Conservation (phyloP, 495 filamentous ascomycete species). For the Lepraria neglecta region DNA sequence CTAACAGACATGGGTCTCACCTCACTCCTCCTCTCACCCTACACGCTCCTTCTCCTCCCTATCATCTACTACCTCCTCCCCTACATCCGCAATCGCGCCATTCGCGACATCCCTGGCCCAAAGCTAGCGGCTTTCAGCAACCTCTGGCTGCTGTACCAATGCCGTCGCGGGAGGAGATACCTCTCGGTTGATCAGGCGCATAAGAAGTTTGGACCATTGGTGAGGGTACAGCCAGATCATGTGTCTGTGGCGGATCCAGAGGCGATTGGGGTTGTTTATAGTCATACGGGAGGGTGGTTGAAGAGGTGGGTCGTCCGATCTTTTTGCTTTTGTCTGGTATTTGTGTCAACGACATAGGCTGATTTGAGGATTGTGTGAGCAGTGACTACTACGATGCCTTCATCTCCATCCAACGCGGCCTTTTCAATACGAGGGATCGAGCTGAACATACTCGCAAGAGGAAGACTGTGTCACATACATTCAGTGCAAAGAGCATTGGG, state of each 20-base stretch:
- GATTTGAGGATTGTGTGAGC: too few relatives aligned
- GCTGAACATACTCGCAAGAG: conserved; percentile 82
- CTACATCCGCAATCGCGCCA: conserved; percentile 58
- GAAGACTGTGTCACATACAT: conserved; percentile 83
- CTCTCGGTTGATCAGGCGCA: conserved; percentile 63
- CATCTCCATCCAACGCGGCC: conserved; percentile 74
- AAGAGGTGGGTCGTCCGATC: conserved; percentile 49
- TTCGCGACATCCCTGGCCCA: conserved; percentile 62
- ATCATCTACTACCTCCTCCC: conserved; percentile 61
- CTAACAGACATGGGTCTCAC: conserved; percentile 28
- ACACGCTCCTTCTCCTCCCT: conserved; percentile 47
- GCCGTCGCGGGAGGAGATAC: conserved; percentile 61
- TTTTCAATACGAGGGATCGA: conserved; percentile 87
- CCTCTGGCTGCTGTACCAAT: conserved; percentile 67
- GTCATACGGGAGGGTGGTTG: conserved; percentile 66
- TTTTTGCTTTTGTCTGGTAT: not conserved
- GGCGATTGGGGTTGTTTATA: conserved; percentile 53
- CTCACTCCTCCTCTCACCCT: conserved; percentile 52
- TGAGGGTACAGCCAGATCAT: conserved; percentile 55
- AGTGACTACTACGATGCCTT: conserved; percentile 88
- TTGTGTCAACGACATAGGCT: too few relatives aligned
- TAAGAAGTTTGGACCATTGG: conserved; percentile 59
- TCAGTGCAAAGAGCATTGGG: conserved; percentile 70
- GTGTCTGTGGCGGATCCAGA: conserved; percentile 54
- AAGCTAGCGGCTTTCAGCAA: conserved; percentile 64